Evolutionary conservation across 768 basidiomycete genomes (phyloP).

Genomic region (Lentinula edodes): DNA sequence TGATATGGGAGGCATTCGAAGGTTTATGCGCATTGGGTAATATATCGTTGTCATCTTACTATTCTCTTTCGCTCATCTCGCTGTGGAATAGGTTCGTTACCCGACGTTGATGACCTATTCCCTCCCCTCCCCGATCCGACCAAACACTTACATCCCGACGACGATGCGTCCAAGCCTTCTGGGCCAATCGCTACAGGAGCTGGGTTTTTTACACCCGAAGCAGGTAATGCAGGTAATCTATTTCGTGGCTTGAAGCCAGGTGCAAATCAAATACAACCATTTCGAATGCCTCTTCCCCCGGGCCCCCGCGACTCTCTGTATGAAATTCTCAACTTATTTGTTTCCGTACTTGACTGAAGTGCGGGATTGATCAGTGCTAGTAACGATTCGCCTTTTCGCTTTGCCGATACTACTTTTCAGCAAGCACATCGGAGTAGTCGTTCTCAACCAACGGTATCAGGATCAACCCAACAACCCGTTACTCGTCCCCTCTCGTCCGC

Average conservation of each 20-base stretch:
- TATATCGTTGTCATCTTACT: background rate
- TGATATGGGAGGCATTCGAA: slow-evolving; percentile 91
- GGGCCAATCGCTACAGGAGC: slow-evolving; percentile 45
- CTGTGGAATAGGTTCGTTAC: slow-evolving; percentile 49
- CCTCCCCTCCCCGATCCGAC: slow-evolving; percentile 56
- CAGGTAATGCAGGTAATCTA: slow-evolving; percentile 48
- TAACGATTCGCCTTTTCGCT: slow-evolving; percentile 49
- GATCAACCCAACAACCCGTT: slow-evolving; percentile 41
- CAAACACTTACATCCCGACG: slow-evolving; percentile 39
- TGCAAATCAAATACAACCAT: slow-evolving; percentile 42
- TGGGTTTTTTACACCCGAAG: slow-evolving; percentile 75
- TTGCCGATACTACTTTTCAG: slow-evolving; percentile 54
- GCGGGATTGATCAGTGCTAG: slow-evolving; percentile 35
- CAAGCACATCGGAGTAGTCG: slow-evolving; percentile 42
- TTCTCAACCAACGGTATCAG: slow-evolving; percentile 33
- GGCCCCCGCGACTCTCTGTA: slow-evolving; percentile 64
- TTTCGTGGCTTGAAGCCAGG: slow-evolving; percentile 55
- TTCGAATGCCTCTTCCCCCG: slow-evolving; percentile 46
- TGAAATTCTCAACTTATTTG: slow-evolving; percentile 14
- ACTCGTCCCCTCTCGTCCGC: slow-evolving; percentile 76
- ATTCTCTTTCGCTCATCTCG: slow-evolving; percentile 12
- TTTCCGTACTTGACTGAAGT: slow-evolving; percentile 1
- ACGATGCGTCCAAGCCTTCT: slow-evolving; percentile 22
- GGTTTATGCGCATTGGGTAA: slow-evolving; percentile 77
- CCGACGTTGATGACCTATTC: slow-evolving; percentile 69